These are phyloP conservation scores for Wickerhamiella spandovensis DNA, from an alignment of 805 yeast species.

Conservation along the genomic window DNA sequence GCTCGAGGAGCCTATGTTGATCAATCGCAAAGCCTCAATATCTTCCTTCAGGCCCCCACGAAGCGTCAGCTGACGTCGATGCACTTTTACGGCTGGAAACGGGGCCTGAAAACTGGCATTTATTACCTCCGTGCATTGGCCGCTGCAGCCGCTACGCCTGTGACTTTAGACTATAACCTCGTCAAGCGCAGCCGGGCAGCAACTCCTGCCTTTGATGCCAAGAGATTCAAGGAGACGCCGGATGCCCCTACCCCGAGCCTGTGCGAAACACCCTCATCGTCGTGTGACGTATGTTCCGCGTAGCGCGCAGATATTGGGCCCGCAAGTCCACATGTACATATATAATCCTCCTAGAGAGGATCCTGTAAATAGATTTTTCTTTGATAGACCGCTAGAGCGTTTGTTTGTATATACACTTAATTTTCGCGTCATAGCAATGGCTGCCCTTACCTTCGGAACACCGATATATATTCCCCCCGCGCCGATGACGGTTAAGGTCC, in stretches of 20 bases:
- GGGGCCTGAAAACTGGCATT: slow-evolving; percentile 95
- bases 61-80: slow-evolving; percentile 88
- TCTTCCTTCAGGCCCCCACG: slow-evolving; percentile 74
- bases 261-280: slow-evolving; percentile 2
- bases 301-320: too few relatives aligned
- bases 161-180: slow-evolving; percentile 43
- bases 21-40: slow-evolving; percentile 89
- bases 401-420: too few relatives aligned
- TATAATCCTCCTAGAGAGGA: not conserved
- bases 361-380: not conserved
- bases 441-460: not conserved
- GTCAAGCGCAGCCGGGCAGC: slow-evolving; percentile 15
- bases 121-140: slow-evolving; percentile 92
- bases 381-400: too few relatives aligned
- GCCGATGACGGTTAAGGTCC: too few relatives aligned
- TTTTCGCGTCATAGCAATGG: too few relatives aligned
- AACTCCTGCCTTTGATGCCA: not conserved
- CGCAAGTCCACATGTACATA: not conserved
- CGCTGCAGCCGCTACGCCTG: slow-evolving; percentile 89
- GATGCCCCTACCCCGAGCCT: too few relatives aligned
- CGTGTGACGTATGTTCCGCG: slow-evolving; percentile 8
- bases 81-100: slow-evolving; percentile 97
- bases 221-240: slow-evolving; percentile 1
- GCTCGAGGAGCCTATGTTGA: slow-evolving; percentile 56
- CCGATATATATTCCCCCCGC: too few relatives aligned